Conservation (phyloP, 2,329 filamentous ascomycete genomes). For the Cladosporium velox region DNA sequence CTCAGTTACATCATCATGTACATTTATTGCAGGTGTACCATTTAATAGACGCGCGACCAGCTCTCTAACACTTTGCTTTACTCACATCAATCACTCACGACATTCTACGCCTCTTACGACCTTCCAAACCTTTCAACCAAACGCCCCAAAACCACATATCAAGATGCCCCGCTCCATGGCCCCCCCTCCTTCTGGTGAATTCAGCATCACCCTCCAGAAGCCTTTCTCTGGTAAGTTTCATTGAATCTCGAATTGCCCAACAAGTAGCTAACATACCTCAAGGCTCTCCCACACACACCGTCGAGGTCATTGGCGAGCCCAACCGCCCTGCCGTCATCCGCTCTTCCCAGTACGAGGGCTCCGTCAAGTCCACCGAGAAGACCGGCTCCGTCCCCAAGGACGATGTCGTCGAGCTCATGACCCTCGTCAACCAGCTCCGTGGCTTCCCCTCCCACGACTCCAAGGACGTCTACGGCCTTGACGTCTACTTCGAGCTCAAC, state of each 20-base stretch:
- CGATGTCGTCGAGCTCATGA: conserved; percentile 45
- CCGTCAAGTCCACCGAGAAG: conserved; percentile 40
- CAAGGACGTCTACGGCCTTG: conserved; percentile 44
- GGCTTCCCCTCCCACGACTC: conserved; percentile 43
- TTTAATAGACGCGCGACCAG: conserved; percentile 13
- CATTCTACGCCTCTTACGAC: neutral
- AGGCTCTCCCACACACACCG: conserved; percentile 37
- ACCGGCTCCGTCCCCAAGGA: conserved; percentile 44
- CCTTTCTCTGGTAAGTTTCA: conserved; percentile 36
- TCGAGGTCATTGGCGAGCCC: conserved; percentile 46
- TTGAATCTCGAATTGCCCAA: neutral
- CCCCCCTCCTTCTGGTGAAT: conserved; percentile 41
- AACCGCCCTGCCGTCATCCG: conserved; percentile 43
- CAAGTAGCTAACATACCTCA: conserved; percentile 9
- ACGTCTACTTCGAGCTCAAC: conserved; percentile 44
- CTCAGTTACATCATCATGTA: conserved; percentile 18
- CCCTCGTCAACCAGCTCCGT: conserved; percentile 41
- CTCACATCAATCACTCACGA: conserved; percentile 5
- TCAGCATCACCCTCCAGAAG: conserved; percentile 36
- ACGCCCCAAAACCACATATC: conserved; percentile 8
- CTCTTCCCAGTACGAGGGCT: conserved; percentile 37
- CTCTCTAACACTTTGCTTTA: neutral
- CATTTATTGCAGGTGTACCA: conserved; percentile 6
- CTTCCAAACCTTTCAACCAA: neutral
- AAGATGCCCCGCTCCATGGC: conserved; percentile 40